These are phyloP conservation scores for Erodium chrysanthum DNA, from an alignment of 441 rosid species.

Conservation along the genomic window DNA sequence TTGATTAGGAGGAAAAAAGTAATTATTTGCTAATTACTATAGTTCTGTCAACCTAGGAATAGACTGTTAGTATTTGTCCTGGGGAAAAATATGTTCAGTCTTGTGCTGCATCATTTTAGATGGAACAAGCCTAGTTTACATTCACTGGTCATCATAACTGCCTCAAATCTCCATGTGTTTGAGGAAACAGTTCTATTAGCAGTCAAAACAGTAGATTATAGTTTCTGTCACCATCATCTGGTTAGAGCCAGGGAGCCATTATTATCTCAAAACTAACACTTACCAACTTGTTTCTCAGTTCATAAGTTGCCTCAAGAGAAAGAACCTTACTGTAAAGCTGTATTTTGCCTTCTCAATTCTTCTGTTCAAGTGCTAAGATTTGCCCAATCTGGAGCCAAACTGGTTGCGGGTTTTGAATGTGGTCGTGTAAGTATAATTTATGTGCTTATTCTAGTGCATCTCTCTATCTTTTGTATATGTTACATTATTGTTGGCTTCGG, in stretches of 20 bases:
- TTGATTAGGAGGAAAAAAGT: no score
- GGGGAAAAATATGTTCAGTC: no score
- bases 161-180: no score
- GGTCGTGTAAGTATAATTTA: conserved; percentile 40
- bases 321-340: conserved; percentile 36
- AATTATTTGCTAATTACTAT: no score
- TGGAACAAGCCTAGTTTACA: no score
- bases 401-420: conserved; percentile 48
- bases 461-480: conserved; percentile 11
- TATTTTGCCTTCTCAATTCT: conserved; percentile 40
- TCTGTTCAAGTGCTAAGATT: conserved; percentile 43
- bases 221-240: conserved; percentile 3
- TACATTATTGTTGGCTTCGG: conserved; percentile 10
- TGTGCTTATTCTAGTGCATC: conserved; percentile 10
- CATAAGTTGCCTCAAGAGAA: conserved; percentile 33
- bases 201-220: no score
- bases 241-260: conserved; percentile 13
- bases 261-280: conserved; percentile 16
- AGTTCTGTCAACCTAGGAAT: no score
- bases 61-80: no score
- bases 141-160: no score
- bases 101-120: no score
- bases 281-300: conserved; percentile 30
- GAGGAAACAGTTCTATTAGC: no score
- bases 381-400: conserved; percentile 38